Evolutionary conservation across 495 filamentous ascomycete species (phyloP).

Genomic region (Hypomontagnella submonticulosa): DNA sequence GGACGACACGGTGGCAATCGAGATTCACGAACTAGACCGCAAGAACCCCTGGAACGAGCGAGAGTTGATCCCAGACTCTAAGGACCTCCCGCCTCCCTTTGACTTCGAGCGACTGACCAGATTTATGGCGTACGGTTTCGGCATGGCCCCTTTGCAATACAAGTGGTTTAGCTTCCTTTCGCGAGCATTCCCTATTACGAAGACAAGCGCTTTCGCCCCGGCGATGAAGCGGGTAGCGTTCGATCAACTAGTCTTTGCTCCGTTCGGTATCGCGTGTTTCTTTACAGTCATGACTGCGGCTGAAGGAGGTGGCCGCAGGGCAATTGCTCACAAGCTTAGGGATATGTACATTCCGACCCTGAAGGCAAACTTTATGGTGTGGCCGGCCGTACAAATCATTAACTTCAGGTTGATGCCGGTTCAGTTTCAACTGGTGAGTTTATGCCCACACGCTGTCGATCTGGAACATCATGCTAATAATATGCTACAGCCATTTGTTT

Average conservation of each 20-base stretch:
- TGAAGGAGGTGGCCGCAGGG: slow-evolving; percentile 88
- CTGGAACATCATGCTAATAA: slow-evolving; percentile 22
- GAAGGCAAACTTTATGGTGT: slow-evolving; percentile 96
- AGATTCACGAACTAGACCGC: slow-evolving; percentile 88
- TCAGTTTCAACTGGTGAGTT: slow-evolving; percentile 94
- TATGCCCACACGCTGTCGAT: slow-evolving; percentile 1
- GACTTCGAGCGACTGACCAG: slow-evolving; percentile 93
- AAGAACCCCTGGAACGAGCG: slow-evolving; percentile 75
- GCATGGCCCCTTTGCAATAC: slow-evolving; percentile 96
- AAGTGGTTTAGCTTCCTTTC: slow-evolving; percentile 94
- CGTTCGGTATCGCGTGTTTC: slow-evolving; percentile 86
- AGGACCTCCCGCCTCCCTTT: slow-evolving; percentile 78
- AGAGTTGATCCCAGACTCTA: slow-evolving; percentile 74
- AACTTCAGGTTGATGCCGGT: slow-evolving; percentile 97
- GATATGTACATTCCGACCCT: slow-evolving; percentile 93
- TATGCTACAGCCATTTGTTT: slow-evolving; percentile 85
- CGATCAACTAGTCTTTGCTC: slow-evolving; percentile 96
- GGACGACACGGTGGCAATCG: slow-evolving; percentile 82
- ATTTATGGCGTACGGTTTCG: slow-evolving; percentile 96
- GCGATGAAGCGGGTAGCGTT: slow-evolving; percentile 89
- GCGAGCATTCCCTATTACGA: slow-evolving; percentile 84
- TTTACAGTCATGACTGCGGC: slow-evolving; percentile 97
- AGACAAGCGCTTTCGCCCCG: slow-evolving; percentile 74
- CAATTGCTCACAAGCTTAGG: slow-evolving; percentile 83
- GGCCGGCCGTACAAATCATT: slow-evolving; percentile 95